Percentiles rank a stretch among this genome's conserved stretches.
Conservation (phyloP, 1,139 yeast genomes). For the Geotrichum australiense region DNA sequence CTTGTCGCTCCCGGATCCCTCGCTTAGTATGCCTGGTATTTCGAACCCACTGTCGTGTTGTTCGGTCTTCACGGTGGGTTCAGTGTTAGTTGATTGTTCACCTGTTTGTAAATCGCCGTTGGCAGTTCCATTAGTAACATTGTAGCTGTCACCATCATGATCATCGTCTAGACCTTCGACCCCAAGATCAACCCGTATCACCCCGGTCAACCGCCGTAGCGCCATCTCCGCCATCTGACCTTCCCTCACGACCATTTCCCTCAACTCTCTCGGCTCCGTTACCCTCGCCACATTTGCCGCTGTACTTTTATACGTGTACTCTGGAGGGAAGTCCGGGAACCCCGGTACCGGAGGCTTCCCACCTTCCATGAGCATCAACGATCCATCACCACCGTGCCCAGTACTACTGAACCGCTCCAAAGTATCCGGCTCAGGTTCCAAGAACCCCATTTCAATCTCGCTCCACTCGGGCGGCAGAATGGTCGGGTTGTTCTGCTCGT, state of each 20-base stretch:
- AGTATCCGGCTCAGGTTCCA: constrained; percentile 24
- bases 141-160: neutral
- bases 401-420: constrained; percentile 23
- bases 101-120: no score
- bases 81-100: no score
- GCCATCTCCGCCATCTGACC: constrained; percentile 76
- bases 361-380: constrained; percentile 37
- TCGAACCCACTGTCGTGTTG: no score
- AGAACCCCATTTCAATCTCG: constrained; percentile 43
- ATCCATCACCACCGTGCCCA: constrained; percentile 23
- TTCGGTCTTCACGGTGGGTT: no score
- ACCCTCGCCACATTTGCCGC: constrained; percentile 56
- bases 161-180: constrained; percentile 19
- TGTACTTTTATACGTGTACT: constrained; percentile 77
- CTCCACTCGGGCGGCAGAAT: constrained; percentile 18
- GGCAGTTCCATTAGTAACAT: no score
- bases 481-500: constrained; percentile 13
- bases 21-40: no score
- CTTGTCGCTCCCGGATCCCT: constrained; percentile 13
- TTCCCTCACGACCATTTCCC: constrained; percentile 69
- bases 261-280: constrained; percentile 65
- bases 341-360: constrained; percentile 61
- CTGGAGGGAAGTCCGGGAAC: constrained; percentile 87
- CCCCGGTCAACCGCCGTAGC: constrained; percentile 44
- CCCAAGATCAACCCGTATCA: constrained; percentile 25